Evolutionary conservation across 495 filamentous ascomycete species (phyloP), one percentile per base, ranked within the genome.

Genomic region (Tricharina praecox): DNA sequence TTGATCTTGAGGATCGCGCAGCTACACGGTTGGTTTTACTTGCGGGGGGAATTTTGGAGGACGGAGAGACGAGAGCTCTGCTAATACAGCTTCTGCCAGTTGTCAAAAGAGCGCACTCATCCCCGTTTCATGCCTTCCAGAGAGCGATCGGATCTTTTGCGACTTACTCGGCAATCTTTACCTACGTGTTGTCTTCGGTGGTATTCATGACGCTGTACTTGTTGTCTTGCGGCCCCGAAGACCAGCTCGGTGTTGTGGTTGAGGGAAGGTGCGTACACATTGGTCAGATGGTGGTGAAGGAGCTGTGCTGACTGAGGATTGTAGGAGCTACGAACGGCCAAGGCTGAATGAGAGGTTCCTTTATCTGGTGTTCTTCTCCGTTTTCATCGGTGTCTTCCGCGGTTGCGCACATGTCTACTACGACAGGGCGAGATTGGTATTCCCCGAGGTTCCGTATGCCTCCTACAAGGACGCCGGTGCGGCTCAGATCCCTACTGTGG

Each of bases 341-440:
- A 72, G 73, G n/a, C 63, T 95, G 50, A 97, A 97, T 61, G 90
- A 97, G 64, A 69, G 81, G 52, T 76, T 83, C 0, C 70, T 97
- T 25, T 93, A 85, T 62, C 67, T 95, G 15, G 76, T 81, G 7
- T 74, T 74, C 34, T 73, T 79, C 53, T 72, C 87, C 47, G 50
- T 82, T 4, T 62, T 75, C 0, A 65, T 88, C 15, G 85, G 81
- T 3, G 51, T 82, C 30, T 64, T 69, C 19, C 85, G 94, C 64
- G 73, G 81, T 1, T 50, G 69, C 9, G 48, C 70, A 24, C 90
- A 97, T 54, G 64, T 93, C 13, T 74, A 69, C 49, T 68, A 66
- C 47, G 87, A 95, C 58, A 77, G 77, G 53, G 86, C 93, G 61
- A 70, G 70, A 32, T 62, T 93, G 25, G 56, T 68, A 11, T 63